These are phyloP conservation scores for sunflower (Helianthus annuus) DNA, from an alignment of 129 eudicot genomes.

Conservation along the genomic window DNA sequence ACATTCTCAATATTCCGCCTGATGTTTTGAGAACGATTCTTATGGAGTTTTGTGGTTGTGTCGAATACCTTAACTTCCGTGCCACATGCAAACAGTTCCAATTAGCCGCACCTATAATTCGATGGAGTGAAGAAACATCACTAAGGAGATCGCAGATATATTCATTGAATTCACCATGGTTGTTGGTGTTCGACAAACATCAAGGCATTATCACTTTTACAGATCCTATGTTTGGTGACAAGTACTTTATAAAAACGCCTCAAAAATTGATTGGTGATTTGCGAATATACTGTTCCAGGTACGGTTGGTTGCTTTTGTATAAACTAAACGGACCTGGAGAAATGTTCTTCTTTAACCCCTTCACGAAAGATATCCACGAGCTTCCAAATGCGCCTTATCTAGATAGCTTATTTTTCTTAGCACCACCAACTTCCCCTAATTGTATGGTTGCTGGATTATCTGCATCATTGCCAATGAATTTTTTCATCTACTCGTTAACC, in stretches of 20 bases:
- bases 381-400: slow-evolving; percentile 14
- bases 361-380: slow-evolving; percentile 19
- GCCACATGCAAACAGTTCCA: not conserved
- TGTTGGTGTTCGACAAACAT: slow-evolving; percentile 2
- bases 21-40: slow-evolving; percentile 5
- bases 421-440: slow-evolving; percentile 1
- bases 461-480: not conserved
- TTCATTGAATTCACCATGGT: slow-evolving; percentile 20
- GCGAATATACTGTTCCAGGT: not conserved
- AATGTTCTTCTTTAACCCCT: slow-evolving; percentile 24
- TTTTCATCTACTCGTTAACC: not conserved
- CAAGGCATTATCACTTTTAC: not conserved
- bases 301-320: slow-evolving; percentile 24
- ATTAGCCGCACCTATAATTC: not conserved
- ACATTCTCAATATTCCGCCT: slow-evolving; percentile 15
- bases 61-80: slow-evolving; percentile 18
- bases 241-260: not conserved
- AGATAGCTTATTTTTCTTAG: not conserved
- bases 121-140: not conserved
- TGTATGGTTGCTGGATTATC: slow-evolving; percentile 28
- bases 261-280: not conserved
- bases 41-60: not conserved
- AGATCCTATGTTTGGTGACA: slow-evolving; percentile 25
- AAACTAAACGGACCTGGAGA: not conserved
- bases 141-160: not conserved